Evolutionary conservation across 1,284 basidiomycete species (phyloP).

Genomic region (Ustilago curta): DNA sequence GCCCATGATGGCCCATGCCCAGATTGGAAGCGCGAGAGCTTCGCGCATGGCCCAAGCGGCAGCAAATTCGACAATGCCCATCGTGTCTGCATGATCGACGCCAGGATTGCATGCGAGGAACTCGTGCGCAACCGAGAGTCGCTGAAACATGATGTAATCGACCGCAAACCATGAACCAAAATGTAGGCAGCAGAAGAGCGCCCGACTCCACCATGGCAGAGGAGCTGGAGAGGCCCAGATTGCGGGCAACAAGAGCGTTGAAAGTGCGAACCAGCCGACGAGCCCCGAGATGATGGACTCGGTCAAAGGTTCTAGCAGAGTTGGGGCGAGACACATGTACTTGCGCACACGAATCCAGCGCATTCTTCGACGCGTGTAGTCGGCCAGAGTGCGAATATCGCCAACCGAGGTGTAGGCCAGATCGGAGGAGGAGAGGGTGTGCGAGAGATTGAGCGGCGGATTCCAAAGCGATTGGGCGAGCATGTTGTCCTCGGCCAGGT

Average conservation of each 20-base stretch:
- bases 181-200: conserved; percentile 41
- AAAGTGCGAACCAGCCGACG: conserved; percentile 54
- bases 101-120: conserved; percentile 37
- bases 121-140: conserved; percentile 38
- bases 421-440: conserved; percentile 56
- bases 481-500: conserved; percentile 69
- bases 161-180: conserved; percentile 40
- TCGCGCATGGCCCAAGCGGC: conserved; percentile 63
- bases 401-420: conserved; percentile 65
- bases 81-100: conserved; percentile 20
- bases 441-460: conserved; percentile 56
- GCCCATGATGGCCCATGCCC: conserved; percentile 65
- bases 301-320: conserved; percentile 65
- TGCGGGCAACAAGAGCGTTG: conserved; percentile 24
- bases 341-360: conserved; percentile 69
- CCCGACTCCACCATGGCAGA: conserved; percentile 2
- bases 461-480: conserved; percentile 65
- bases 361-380: conserved; percentile 64
- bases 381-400: conserved; percentile 63
- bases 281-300: conserved; percentile 64
- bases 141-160: conserved; percentile 38
- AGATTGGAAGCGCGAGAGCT: conserved; percentile 65
- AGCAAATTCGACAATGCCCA: conserved; percentile 34
- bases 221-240: conserved; percentile 3
- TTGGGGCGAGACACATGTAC: conserved; percentile 65